These are phyloP conservation scores for Neoscytalidium dimidiatum DNA, from an alignment of 2,329 filamentous ascomycete genomes.

Conservation along the genomic window DNA sequence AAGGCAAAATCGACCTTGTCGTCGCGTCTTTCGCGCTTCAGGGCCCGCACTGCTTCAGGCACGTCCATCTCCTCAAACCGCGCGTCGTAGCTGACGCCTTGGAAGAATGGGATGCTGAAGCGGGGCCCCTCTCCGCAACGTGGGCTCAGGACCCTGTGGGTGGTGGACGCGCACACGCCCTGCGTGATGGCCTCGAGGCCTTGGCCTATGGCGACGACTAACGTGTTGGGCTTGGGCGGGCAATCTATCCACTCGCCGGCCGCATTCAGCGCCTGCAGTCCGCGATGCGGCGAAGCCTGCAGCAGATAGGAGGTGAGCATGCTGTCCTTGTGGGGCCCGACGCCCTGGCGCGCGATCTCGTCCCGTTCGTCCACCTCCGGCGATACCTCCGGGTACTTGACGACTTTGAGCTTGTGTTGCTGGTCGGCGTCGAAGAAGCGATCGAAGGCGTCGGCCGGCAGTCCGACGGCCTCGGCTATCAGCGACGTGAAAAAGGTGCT, in stretches of 20 bases:
- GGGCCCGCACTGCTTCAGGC: constrained; percentile 63
- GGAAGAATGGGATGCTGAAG: constrained; percentile 85
- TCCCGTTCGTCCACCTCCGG: constrained; percentile 42
- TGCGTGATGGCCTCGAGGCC: constrained; percentile 82
- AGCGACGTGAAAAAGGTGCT: constrained; percentile 75
- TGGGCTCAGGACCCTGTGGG: constrained; percentile 80
- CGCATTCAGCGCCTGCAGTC: constrained; percentile 82
- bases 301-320: constrained; percentile 83
- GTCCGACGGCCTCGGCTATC: constrained; percentile 79
- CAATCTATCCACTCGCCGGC: constrained; percentile 80
- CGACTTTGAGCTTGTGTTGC: constrained; percentile 89
- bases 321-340: constrained; percentile 81
- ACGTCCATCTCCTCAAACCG: constrained; percentile 76
- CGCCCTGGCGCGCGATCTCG: constrained; percentile 60
- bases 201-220: constrained; percentile 87
- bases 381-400: constrained; percentile 74
- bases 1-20: constrained; percentile 90
- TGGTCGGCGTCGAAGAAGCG: constrained; percentile 71
- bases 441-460: constrained; percentile 69
- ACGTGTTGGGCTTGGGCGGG: constrained; percentile 71
- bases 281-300: constrained; percentile 74
- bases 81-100: constrained; percentile 78
- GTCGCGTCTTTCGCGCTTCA: constrained; percentile 60
- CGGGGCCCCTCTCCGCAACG: constrained; percentile 68
- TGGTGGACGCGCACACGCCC: constrained; percentile 79